Base-by-base conservation (phyloP, 805 yeast species). In the Citeromyces matritensis region DNA sequence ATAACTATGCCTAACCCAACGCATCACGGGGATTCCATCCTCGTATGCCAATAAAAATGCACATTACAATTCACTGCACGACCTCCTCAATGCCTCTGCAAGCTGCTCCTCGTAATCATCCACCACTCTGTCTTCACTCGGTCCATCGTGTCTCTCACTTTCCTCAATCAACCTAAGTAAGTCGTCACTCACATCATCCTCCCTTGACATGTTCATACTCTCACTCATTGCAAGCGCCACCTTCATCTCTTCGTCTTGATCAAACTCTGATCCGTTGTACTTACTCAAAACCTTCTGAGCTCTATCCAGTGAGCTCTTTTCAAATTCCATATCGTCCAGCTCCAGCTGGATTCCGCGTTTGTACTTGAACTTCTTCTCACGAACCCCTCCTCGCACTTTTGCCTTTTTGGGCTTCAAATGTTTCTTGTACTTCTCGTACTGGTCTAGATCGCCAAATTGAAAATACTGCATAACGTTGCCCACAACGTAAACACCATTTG, bases 391-490 rank as follows among this genome's bases (percentile, higher is more conserved):
- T 8, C 21, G 10, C 19, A 12, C 30, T 17, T 25, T 25, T 28
- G 15, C n/a, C 6, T 10, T 29, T 24, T n/a, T 23, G 31, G n/a
- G 31, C 7, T 14, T 14, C 25, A n/a, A 15, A 5, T 9, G 24
- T 31, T 38, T 39, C 35, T 35, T 40, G 28, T 28, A 38, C 15
- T 37, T 39, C 17, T 33, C 31, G 12, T 39, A 41, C 14, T 40
- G 33, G 28, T 46, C 44, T 12, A 42, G 40, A 23, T 57, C 60
- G 1, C 70, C 73, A 48, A 63, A 59, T 33, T 57, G 60, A 39
- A 67, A 67, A 39, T 61, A 61, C 36, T 65, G 70, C 1, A 62
- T 47, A 2, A 51, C 39, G 17, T 63, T 56, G 1, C 66, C 69
- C 37, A 58, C 51, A 1, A 56, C 39, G 2, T 60, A 43, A 2